Percentiles rank a stretch among this genome's conserved stretches.
Conservation (phyloP, 2,329 filamentous ascomycete genomes). For the Ustilaginoidea virens region DNA sequence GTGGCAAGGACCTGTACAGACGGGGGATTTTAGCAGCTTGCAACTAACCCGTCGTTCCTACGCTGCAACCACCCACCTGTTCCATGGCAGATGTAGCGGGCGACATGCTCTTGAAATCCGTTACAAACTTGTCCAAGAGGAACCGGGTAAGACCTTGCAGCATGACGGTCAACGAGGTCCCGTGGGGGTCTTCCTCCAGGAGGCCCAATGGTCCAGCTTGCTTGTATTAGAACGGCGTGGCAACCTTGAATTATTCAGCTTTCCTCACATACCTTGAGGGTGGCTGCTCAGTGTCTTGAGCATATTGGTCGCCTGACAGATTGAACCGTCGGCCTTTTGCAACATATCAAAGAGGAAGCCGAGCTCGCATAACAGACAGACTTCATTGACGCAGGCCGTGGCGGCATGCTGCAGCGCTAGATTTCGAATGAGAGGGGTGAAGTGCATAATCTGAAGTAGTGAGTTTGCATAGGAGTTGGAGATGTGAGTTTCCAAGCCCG, state of each 20-base stretch:
- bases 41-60: too few species aligned
- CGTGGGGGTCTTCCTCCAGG: conserved; percentile 68
- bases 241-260: not conserved
- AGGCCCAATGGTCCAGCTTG: conserved; percentile 59
- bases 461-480: conserved; percentile 93
- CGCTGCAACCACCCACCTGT: conserved; percentile 33
- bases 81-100: conserved; percentile 52
- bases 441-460: conserved; percentile 79
- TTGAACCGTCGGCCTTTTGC: conserved; percentile 83
- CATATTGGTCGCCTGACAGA: conserved; percentile 92
- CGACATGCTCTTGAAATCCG: conserved; percentile 58
- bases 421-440: conserved; percentile 78
- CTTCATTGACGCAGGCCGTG: conserved; percentile 65
- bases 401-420: conserved; percentile 79
- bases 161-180: conserved; percentile 61
- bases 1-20: conserved; percentile 49
- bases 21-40: too few species aligned
- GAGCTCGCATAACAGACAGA: conserved; percentile 82
- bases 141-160: conserved; percentile 79
- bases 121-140: conserved; percentile 62
- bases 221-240: not conserved
- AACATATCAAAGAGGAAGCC: conserved; percentile 97
- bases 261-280: conserved; percentile 43
- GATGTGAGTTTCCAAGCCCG: conserved; percentile 90
- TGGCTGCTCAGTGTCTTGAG: conserved; percentile 77